Percentiles rank a stretch among this genome's conserved stretches.
These are phyloP conservation scores for Talaromyces verruculosus DNA, from an alignment of 2,329 filamentous ascomycete species.

Conservation along the genomic window DNA sequence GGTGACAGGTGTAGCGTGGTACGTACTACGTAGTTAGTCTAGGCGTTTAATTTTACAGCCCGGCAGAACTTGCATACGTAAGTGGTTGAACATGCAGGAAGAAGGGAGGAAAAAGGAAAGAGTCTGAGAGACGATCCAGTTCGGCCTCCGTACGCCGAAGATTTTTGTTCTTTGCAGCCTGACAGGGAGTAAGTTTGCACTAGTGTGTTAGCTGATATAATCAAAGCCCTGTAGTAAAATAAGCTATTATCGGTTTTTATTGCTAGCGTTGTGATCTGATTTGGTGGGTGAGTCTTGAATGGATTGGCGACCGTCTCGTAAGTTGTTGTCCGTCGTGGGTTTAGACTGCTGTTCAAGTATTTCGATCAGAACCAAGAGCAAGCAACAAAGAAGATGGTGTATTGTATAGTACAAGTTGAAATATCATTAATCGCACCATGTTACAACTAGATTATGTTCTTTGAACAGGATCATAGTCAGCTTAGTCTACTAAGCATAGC, in stretches of 20 bases:
- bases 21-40: background rate
- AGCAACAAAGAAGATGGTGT: background rate
- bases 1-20: background rate
- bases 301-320: background rate
- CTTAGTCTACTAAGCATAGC: background rate
- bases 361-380: background rate
- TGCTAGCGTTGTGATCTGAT: background rate
- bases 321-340: background rate
- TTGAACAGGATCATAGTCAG: background rate
- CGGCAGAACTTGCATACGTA: background rate
- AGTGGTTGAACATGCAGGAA: background rate
- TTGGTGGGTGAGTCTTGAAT: background rate
- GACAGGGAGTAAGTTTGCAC: background rate
- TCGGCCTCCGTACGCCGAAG: slow-evolving; percentile 1
- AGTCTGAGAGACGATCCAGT: background rate
- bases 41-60: background rate
- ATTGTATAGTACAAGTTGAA: background rate
- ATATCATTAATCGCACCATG: background rate
- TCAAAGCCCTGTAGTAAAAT: background rate
- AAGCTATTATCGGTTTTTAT: background rate
- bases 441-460: background rate
- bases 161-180: background rate
- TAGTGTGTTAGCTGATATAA: background rate
- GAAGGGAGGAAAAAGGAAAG: background rate
- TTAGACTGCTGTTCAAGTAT: background rate